Conservation (phyloP, 1,139 yeast species). For the Pichia sp. region DNA sequence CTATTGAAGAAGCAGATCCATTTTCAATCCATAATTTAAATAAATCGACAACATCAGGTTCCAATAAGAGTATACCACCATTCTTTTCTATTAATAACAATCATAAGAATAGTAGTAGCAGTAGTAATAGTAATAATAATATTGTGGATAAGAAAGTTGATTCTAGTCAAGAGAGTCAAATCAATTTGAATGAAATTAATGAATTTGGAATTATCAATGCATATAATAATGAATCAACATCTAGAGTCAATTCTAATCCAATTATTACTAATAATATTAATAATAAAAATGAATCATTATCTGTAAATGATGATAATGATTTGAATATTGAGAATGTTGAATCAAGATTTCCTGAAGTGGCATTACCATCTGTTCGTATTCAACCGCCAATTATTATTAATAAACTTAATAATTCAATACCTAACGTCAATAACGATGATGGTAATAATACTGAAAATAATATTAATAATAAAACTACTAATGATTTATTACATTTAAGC, state of each 20-base stretch:
- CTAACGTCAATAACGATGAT: too few species aligned
- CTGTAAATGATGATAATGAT: background rate
- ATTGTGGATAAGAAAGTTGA: too few species aligned
- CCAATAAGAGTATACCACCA: conserved; percentile 7
- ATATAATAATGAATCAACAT: background rate
- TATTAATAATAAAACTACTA: too few species aligned
- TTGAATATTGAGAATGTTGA: conserved; percentile 14
- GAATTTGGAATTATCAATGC: conserved; percentile 1
- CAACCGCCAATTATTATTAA: background rate
- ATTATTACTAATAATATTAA: background rate
- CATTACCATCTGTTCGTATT: background rate
- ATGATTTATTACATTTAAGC: background rate
- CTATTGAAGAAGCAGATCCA: conserved; percentile 13
- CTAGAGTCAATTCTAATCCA: background rate
- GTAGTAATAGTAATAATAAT: too few species aligned
- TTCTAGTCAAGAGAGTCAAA: background rate
- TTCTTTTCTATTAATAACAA: background rate
- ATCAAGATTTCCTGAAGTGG: conserved; percentile 24
- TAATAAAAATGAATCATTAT: background rate
- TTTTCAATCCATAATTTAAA: conserved; percentile 9
- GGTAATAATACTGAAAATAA: too few species aligned
- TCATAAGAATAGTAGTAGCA: too few species aligned
- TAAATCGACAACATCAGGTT: conserved; percentile 1
- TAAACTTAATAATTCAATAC: background rate
- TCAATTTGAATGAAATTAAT: background rate